Base-by-base conservation (phyloP, 495 filamentous ascomycete species). In the Xylaria nigripes region DNA sequence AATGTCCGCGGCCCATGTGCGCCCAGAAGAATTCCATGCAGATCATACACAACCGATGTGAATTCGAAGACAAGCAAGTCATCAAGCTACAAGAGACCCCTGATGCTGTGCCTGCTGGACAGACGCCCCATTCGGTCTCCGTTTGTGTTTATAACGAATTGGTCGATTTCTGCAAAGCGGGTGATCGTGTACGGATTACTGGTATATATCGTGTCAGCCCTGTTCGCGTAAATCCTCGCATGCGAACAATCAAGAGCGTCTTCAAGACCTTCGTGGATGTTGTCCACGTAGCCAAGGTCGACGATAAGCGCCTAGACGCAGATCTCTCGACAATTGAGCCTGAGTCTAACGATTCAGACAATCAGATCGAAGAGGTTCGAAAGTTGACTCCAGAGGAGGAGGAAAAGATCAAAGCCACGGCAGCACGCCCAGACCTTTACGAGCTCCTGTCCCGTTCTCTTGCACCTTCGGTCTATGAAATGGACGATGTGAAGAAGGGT, bases 41-140 rank as follows among this genome's bases (percentile, higher is more conserved):
- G 64, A 90, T 99, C 55, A 76, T 96, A 12, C 93, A 99, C 76
- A 97, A 99, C 69, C 87, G 93, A 50, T 97, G 90, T 58, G 78
- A 79, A 13, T 99, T 99, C 67, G 83, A 89, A 45, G 93, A 99
- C 65, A 99, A 97, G 71, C 93, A 99, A 62, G 90, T 97, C 52
- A 95, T 99, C 76, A 97, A 97, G 70, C 78, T 99, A 27, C 93
- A 99, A 68, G 93, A 99, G 69, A 99, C 93, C 0, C 93, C 93
- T 7, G 93, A 99, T 66, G 87, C 78, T 44, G 84, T 97, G 41
- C 93, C 93, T 12, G 87, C 95, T 55, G 93, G 93, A 23, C 93
- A 99, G 70, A 93, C 93, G 19, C 93, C 93, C n/a, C 93, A 99
- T 70, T 96, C 94, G 0, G 93, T 99, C 16, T 95, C 90, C 3